phyloP scores from a whole-genome alignment of 2,329 filamentous ascomycete genomes.

The Aspergillus calidoustus region DNA sequence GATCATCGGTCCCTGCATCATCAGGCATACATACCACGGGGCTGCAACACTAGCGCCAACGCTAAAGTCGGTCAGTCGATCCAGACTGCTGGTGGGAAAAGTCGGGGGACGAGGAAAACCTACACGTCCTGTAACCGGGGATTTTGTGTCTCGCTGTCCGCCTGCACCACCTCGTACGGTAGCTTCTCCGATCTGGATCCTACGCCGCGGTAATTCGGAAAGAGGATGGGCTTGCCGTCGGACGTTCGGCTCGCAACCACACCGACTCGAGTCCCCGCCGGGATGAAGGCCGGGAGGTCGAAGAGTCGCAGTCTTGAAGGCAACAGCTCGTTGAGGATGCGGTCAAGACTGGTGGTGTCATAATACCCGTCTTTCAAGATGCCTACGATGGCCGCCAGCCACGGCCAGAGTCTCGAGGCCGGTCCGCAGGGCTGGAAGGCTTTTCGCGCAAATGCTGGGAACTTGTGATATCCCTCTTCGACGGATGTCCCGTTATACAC shows the following conservation, averaged over 20 bases:
- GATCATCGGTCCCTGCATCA: constrained; percentile 1
- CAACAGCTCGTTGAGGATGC: not conserved
- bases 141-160: constrained; percentile 13
- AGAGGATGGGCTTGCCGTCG: constrained; percentile 24
- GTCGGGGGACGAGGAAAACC: constrained; percentile 9
- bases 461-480: constrained; percentile 19
- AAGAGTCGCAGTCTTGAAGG: not conserved
- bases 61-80: constrained; percentile 4
- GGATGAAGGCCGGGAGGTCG: not conserved
- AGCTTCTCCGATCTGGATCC: constrained; percentile 1
- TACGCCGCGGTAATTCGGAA: constrained; percentile 25
- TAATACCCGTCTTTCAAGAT: constrained; percentile 21
- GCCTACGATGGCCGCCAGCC: constrained; percentile 1
- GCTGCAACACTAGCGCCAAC: constrained; percentile 25
- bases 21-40: constrained; percentile 21
- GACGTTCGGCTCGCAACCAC: constrained; percentile 24
- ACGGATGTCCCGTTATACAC: constrained; percentile 19
- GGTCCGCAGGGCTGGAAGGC: constrained; percentile 16
- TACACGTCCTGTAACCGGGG: constrained; percentile 22
- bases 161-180: not conserved
- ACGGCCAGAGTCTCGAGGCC: constrained; percentile 8
- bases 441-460: constrained; percentile 23
- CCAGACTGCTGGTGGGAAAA: not conserved
- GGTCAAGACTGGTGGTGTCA: constrained; percentile 12
- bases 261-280: constrained; percentile 14